Percentiles rank a stretch among this genome's conserved stretches.
phyloP scores from a whole-genome alignment of 1,284 basidiomycete genomes.

The Malassezia furfur region DNA sequence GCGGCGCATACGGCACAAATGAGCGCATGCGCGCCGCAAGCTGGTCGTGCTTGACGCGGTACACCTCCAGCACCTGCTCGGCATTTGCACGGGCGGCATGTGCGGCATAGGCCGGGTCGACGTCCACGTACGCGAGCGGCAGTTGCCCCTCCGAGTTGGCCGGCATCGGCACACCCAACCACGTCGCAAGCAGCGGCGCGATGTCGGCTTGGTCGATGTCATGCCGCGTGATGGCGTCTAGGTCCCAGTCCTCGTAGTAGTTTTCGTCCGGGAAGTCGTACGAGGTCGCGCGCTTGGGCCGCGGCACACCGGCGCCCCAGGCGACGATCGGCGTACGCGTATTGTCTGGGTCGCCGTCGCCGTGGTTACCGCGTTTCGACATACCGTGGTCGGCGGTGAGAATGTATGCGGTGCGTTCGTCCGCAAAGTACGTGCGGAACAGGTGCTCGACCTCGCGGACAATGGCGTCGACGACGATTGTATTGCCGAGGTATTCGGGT shows the following conservation, averaged over 20 bases:
- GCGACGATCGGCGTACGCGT: conserved; percentile 74
- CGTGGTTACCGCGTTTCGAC: conserved; percentile 79
- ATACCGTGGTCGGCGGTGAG: conserved; percentile 88
- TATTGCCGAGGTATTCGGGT: conserved; percentile 77
- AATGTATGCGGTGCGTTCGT: conserved; percentile 61
- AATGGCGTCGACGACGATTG: conserved; percentile 68
- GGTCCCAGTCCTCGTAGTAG: conserved; percentile 34
- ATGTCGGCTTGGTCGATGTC: conserved; percentile 77
- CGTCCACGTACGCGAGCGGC: conserved; percentile 42
- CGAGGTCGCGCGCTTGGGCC: conserved; percentile 8
- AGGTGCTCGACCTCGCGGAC: conserved; percentile 62
- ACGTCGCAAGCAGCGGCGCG: conserved; percentile 60
- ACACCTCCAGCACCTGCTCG: conserved; percentile 68
- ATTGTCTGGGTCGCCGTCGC: conserved; percentile 79
- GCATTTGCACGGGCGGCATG: conserved; percentile 63
- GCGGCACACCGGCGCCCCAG: conserved; percentile 62
- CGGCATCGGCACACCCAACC: conserved; percentile 31
- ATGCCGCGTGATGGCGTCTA: conserved; percentile 23
- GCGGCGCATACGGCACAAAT: conserved; percentile 23
- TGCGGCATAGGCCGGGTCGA: conserved; percentile 52
- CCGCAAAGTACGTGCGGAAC: conserved; percentile 55
- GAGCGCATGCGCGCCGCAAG: conserved; percentile 20
- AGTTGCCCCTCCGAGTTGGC: conserved; percentile 49
- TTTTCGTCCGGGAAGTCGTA: conserved; percentile 15
- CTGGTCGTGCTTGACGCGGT: conserved; percentile 62